Percentiles rank a stretch among this genome's conserved stretches.
phyloP scores from a whole-genome alignment of 768 basidiomycete genomes.

The Austroboletus festivus region DNA sequence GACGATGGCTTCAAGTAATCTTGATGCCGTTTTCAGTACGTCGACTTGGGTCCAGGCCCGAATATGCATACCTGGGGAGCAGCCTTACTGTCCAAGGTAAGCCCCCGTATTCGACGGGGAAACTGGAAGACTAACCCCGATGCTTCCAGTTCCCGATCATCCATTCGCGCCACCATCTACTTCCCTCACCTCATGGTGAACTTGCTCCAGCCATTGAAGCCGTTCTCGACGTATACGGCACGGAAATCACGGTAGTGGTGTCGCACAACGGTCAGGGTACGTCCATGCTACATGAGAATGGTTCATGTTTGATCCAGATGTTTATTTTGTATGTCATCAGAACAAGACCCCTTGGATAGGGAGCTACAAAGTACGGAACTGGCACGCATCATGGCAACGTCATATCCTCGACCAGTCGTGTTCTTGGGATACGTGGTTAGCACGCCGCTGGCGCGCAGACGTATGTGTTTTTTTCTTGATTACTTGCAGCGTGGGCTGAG shows the following conservation, averaged over 20 bases:
- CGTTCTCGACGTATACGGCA: slow-evolving; percentile 74
- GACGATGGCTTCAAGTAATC: background rate
- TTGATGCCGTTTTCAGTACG: slow-evolving; percentile 49
- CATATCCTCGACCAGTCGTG: slow-evolving; percentile 69
- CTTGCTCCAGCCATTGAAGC: slow-evolving; percentile 90
- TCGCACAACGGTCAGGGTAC: slow-evolving; percentile 89
- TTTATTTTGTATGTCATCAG: slow-evolving; percentile 34
- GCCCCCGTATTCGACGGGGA: background rate
- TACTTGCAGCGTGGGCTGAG: slow-evolving; percentile 7
- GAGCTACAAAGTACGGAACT: slow-evolving; percentile 81
- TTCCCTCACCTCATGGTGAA: slow-evolving; percentile 84
- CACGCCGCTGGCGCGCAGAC: slow-evolving; percentile 57
- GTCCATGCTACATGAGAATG: slow-evolving; percentile 1
- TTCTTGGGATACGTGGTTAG: slow-evolving; percentile 84
- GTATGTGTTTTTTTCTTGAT: slow-evolving; percentile 39
- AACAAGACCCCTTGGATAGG: slow-evolving; percentile 86
- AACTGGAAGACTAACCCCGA: background rate
- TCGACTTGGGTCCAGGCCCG: slow-evolving; percentile 86
- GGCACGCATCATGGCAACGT: slow-evolving; percentile 70
- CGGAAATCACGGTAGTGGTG: slow-evolving; percentile 77
- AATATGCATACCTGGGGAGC: slow-evolving; percentile 91
- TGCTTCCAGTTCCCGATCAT: slow-evolving; percentile 75
- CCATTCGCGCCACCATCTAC: slow-evolving; percentile 78
- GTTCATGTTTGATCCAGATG: background rate
- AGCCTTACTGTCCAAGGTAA: slow-evolving; percentile 72